Percentiles rank a stretch among this genome's conserved stretches.
Conservation (phyloP, 169 alveolate genomes). For the Plasmodium inui region DNA sequence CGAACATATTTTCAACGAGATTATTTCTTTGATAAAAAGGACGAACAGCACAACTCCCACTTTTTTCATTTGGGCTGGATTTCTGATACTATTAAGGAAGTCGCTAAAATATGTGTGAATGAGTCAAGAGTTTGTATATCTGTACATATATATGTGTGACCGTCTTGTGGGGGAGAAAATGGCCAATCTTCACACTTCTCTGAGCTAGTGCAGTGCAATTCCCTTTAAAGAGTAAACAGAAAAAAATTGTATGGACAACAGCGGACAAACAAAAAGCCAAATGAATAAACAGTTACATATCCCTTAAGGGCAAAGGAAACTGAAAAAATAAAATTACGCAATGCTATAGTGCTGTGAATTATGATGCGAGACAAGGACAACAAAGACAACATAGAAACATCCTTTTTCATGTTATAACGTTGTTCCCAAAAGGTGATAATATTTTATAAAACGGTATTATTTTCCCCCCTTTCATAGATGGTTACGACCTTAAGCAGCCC, state of each 20-base stretch:
- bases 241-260: background rate
- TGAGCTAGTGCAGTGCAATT: background rate
- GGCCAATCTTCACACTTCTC: background rate
- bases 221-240: background rate
- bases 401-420: constrained; percentile 12
- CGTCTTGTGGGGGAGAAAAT: background rate
- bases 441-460: background rate
- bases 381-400: constrained; percentile 8
- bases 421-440: background rate
- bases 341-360: background rate
- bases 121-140: background rate
- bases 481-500: background rate
- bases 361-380: background rate
- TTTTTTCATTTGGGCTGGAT: constrained; percentile 28
- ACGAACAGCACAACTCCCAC: constrained; percentile 11
- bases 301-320: background rate
- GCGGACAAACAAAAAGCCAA: background rate
- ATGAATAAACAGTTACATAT: background rate
- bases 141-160: constrained; percentile 1
- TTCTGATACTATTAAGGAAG: constrained; percentile 3
- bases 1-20: constrained; percentile 3
- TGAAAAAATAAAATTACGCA: background rate
- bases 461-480: background rate
- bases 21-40: constrained; percentile 14
- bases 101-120: constrained; percentile 4